Conservation (phyloP, 352 stramenopile species). For the Globisporangium nodosum region DNA sequence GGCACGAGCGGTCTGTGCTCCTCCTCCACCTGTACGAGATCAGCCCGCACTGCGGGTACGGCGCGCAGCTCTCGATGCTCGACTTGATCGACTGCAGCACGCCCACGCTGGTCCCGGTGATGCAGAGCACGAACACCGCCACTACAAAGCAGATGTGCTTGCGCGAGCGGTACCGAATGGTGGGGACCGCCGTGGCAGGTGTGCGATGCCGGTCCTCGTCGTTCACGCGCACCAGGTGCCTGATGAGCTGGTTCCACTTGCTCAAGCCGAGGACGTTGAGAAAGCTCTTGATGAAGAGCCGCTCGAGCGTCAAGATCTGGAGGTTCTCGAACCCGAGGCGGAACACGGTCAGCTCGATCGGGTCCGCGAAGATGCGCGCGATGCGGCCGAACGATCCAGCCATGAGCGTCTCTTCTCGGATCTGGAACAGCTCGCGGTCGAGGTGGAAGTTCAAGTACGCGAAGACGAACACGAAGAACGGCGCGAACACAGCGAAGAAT, state of each 20-base stretch:
- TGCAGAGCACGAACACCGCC: background rate
- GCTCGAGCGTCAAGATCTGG: constrained; percentile 7
- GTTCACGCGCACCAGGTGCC: constrained; percentile 14
- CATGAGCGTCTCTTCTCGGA: constrained; percentile 2
- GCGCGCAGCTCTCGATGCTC: background rate
- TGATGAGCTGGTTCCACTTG: constrained; percentile 21
- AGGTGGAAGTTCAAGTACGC: constrained; percentile 20
- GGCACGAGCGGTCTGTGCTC: constrained; percentile 9
- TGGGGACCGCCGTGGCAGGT: background rate
- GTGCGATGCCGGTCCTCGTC: background rate
- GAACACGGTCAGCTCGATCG: constrained; percentile 16
- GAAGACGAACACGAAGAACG: constrained; percentile 17
- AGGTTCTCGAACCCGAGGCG: constrained; percentile 16
- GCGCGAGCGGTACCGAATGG: background rate
- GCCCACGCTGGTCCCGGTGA: background rate
- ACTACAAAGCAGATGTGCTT: constrained; percentile 2
- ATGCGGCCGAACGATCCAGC: constrained; percentile 14
- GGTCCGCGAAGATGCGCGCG: constrained; percentile 20
- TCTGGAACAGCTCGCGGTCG: constrained; percentile 12
- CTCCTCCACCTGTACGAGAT: background rate
- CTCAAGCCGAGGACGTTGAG: constrained; percentile 17
- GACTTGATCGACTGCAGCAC: background rate
- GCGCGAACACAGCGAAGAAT: constrained; percentile 30
- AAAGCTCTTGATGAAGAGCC: constrained; percentile 9
- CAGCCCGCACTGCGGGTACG: background rate